Evolutionary conservation across 176 grass and related monocot genomes (phyloP).

Genomic region (Musa beccarii): DNA sequence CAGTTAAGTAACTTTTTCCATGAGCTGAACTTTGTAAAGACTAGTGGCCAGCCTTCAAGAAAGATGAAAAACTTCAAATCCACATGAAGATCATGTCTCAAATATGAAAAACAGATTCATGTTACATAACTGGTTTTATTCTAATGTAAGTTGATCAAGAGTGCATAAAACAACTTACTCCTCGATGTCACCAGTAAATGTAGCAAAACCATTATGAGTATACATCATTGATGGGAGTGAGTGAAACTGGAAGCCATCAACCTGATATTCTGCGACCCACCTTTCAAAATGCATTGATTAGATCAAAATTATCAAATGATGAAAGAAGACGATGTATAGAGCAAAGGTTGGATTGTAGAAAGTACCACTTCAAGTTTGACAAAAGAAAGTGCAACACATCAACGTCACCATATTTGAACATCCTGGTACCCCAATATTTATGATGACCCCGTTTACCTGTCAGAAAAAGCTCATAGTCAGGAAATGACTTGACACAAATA

Average conservation of each 20-base stretch:
- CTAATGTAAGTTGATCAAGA: constrained; percentile 2
- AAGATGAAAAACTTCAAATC: too few relatives aligned
- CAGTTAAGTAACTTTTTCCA: neutral
- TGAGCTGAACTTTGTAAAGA: neutral
- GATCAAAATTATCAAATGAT: neutral
- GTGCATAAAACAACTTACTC: constrained; percentile 50
- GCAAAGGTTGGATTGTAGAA: neutral
- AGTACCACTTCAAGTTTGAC: constrained; percentile 95
- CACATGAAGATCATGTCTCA: too few relatives aligned
- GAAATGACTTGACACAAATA: constrained; percentile 14
- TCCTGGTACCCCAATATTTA: constrained; percentile 94
- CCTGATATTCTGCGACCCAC: constrained; percentile 81
- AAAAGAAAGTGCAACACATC: constrained; percentile 92
- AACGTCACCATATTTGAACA: constrained; percentile 93
- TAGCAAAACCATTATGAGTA: constrained; percentile 96
- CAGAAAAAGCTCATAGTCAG: constrained; percentile 19
- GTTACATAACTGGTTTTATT: neutral
- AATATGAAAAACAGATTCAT: neutral
- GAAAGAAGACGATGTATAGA: neutral
- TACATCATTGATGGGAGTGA: constrained; percentile 90
- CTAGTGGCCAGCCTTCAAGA: neutral
- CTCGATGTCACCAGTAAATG: constrained; percentile 77
- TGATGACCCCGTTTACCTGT: constrained; percentile 91
- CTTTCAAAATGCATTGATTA: constrained; percentile 26
- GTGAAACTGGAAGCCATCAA: constrained; percentile 93